Conservation (phyloP, 2,329 filamentous ascomycete genomes). For the Apiospora rasikravindrae region DNA sequence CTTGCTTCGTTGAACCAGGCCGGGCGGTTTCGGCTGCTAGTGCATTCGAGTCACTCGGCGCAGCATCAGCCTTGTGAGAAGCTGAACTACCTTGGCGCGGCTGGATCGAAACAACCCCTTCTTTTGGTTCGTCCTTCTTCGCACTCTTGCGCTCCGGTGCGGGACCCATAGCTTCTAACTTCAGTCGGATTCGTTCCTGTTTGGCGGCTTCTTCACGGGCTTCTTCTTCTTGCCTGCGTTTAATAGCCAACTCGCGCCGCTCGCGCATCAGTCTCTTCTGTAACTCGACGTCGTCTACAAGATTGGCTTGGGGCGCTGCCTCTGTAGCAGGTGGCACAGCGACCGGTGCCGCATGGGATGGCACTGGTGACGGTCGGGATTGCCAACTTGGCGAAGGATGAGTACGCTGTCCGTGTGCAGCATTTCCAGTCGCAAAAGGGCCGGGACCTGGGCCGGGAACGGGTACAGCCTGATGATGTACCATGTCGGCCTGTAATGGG, state of each 20-base stretch:
- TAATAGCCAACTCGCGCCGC: conserved; percentile 70
- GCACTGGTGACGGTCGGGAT: conserved; percentile 50
- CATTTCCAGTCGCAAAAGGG: conserved; percentile 40
- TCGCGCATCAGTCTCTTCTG: conserved; percentile 78
- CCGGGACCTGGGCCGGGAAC: conserved; percentile 44
- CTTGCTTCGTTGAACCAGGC: neutral
- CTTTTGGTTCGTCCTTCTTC: conserved; percentile 57
- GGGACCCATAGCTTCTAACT: conserved; percentile 72
- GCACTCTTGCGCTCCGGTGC: conserved; percentile 63
- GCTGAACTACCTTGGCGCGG: conserved; percentile 25
- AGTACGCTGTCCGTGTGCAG: conserved; percentile 35
- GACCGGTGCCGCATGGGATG: conserved; percentile 47
- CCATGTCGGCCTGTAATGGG: conserved; percentile 44
- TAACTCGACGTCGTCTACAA: conserved; percentile 63
- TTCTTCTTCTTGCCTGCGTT: conserved; percentile 71
- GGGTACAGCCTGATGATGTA: conserved; percentile 36
- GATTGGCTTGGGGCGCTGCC: conserved; percentile 39
- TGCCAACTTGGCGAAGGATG: conserved; percentile 40
- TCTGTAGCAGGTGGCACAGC: conserved; percentile 40
- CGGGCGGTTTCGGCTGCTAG: neutral
- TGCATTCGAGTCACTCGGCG: neutral
- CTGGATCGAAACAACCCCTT: conserved; percentile 30
- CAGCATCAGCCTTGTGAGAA: neutral
- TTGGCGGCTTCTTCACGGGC: conserved; percentile 74
- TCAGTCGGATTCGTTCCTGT: conserved; percentile 73